phyloP scores from a whole-genome alignment of 495 filamentous ascomycete genomes.

The Bacidia gigantensis region DNA sequence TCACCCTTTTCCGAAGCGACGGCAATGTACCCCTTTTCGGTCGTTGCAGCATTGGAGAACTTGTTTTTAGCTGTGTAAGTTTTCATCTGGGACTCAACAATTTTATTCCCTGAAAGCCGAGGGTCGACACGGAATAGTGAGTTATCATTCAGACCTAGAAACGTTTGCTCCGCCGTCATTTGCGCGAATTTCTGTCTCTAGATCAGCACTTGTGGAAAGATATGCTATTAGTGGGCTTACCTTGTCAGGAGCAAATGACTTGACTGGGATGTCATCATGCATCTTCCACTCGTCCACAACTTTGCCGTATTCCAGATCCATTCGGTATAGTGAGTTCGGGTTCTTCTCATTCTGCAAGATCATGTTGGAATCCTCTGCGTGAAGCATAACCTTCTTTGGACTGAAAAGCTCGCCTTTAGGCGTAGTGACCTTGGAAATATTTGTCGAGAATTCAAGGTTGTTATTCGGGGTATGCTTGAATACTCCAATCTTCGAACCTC shows the following conservation, averaged over 20 bases:
- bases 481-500: constrained; percentile 93
- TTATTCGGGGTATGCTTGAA: constrained; percentile 95
- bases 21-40: constrained; percentile 89
- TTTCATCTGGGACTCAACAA: constrained; percentile 84
- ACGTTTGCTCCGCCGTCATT: constrained; percentile 90
- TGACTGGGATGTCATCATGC: constrained; percentile 91
- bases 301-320: constrained; percentile 97
- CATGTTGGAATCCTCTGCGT: constrained; percentile 83
- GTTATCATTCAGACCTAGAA: constrained; percentile 82
- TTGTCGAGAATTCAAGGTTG: constrained; percentile 90
- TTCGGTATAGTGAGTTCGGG: constrained; percentile 86
- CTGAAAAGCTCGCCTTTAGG: constrained; percentile 78
- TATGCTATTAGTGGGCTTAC: constrained; percentile 26
- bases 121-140: constrained; percentile 91
- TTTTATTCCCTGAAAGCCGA: constrained; percentile 76
- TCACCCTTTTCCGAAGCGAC: constrained; percentile 97
- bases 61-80: constrained; percentile 94
- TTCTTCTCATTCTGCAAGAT: constrained; percentile 76
- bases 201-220: constrained; percentile 14
- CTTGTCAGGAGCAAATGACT: constrained; percentile 80
- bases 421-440: constrained; percentile 89
- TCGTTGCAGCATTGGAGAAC: constrained; percentile 87
- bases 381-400: constrained; percentile 96
- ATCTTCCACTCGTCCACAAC: constrained; percentile 99
- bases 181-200: constrained; percentile 73